Base-by-base conservation (phyloP, 2,329 filamentous ascomycete species). In the Xylaria arbuscula region DNA sequence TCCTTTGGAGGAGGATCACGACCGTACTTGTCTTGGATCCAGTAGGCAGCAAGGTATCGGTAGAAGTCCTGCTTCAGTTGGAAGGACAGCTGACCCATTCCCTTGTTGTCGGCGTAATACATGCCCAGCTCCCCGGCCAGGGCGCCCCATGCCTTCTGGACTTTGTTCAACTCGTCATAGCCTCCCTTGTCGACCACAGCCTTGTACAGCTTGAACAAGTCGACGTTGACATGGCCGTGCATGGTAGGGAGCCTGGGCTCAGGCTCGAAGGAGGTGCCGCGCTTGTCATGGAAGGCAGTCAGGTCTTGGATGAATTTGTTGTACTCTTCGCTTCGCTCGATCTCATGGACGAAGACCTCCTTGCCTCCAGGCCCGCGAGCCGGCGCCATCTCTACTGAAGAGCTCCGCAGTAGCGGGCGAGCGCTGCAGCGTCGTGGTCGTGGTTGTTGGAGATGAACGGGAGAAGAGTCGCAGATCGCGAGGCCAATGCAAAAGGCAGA, bases 51-150 rank as follows among this genome's bases (percentile, higher is more conserved):
- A 53, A 97, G 87, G 75, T 95, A 93, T 80, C 93, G 94, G 84
- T 97, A 97, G 82, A 96, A 97, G 70, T 92, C 90, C 64, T 92
- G 91, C 82, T 97, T 97, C 64, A 97, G 84, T 67, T 92, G 88
- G 81, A 97, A 97, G 15, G 93, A 93, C 67, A 93, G 89, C n/a
- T 93, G 93, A 7, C 93, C 87, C 70, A 87, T 68, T 7, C 75
- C 76, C 51, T 78, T 79, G 40, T 93, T 89, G 77, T 95, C 94
- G 75, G 87, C 86, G 64, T 89, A 90, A 76, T 89, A 89, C 71
- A 94, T 88, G 58, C 92, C 89, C 66, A 97, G 90, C 74, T 94
- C 90, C 62, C 90, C 86, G 13, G 91, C 92, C 75, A 97, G 87
- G 74, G 89, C 89, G 71, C 93, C 88, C 94, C 94, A 97, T 60